phyloP scores from a whole-genome alignment of 345 rosid genomes.

The Sonneratia caseolaris region DNA sequence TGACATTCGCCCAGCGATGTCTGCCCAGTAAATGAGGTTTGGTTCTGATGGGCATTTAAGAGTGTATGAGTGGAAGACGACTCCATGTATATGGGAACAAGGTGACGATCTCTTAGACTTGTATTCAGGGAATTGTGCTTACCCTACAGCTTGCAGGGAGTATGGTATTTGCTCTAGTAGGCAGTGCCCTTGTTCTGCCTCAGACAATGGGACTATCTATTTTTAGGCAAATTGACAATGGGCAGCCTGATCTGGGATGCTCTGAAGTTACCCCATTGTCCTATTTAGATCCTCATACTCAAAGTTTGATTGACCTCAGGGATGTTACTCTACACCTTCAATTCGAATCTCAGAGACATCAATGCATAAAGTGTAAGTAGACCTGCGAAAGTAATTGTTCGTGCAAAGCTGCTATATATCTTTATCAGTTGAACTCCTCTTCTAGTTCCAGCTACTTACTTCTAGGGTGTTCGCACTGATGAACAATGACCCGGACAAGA shows the following conservation, averaged over 20 bases:
- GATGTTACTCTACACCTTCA: conserved; percentile 5
- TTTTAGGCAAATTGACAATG: not conserved
- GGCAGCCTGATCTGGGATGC: not conserved
- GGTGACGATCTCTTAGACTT: not conserved
- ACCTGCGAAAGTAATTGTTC: conserved; percentile 19
- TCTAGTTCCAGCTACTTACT: conserved; percentile 2
- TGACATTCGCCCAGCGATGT: not conserved
- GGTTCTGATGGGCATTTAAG: conserved; percentile 20
- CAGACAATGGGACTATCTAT: not conserved
- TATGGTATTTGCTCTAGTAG: not conserved
- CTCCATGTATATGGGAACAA: not conserved
- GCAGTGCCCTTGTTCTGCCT: conserved; percentile 5
- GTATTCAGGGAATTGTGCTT: not conserved
- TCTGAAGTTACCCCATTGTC: conserved; percentile 4
- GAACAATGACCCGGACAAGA: not conserved
- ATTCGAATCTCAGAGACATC: not conserved
- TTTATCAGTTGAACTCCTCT: not conserved
- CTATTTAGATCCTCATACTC: not conserved
- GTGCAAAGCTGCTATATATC: conserved; percentile 22
- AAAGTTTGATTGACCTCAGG: not conserved
- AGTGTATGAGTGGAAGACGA: conserved; percentile 10
- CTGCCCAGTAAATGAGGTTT: conserved; percentile 14
- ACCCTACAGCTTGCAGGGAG: not conserved
- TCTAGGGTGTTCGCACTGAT: conserved; percentile 4
- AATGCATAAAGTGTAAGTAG: conserved; percentile 5